These are phyloP conservation scores for Metschnikowia drakensbergensis DNA, from an alignment of 805 yeast species.

Conservation along the genomic window DNA sequence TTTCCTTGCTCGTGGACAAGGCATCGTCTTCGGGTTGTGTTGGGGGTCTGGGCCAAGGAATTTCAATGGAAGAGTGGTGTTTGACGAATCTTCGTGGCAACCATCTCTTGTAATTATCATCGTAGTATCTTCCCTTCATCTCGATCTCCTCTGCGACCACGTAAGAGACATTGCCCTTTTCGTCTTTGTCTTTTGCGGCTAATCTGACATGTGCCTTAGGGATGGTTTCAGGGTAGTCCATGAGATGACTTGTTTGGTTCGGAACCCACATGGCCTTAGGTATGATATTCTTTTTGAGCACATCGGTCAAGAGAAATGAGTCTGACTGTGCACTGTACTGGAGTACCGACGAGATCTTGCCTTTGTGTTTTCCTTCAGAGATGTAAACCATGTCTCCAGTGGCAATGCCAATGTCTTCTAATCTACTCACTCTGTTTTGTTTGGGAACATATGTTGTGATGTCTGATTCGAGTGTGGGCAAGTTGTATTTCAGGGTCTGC, in stretches of 20 bases:
- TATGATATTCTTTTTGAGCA: slow-evolving; percentile 60
- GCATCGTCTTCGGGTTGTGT: slow-evolving; percentile 50
- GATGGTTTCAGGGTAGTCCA: slow-evolving; percentile 63
- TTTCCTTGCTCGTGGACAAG: slow-evolving; percentile 52
- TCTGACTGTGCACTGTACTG: slow-evolving; percentile 59
- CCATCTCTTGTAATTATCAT: slow-evolving; percentile 65
- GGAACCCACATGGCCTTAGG: slow-evolving; percentile 73
- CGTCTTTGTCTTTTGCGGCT: slow-evolving; percentile 73
- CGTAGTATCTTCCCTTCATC: slow-evolving; percentile 68
- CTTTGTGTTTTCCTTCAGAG: slow-evolving; percentile 64
- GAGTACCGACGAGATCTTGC: slow-evolving; percentile 67
- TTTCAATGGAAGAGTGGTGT: slow-evolving; percentile 61
- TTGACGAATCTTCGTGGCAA: slow-evolving; percentile 76
- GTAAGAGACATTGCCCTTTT: slow-evolving; percentile 57
- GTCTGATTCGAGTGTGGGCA: slow-evolving; percentile 34
- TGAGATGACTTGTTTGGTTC: slow-evolving; percentile 67
- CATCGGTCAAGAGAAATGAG: slow-evolving; percentile 62
- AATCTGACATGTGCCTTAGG: slow-evolving; percentile 61
- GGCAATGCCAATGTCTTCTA: slow-evolving; percentile 56
- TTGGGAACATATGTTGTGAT: slow-evolving; percentile 17
- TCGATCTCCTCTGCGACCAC: slow-evolving; percentile 76
- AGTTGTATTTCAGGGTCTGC: slow-evolving; percentile 22
- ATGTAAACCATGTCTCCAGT: slow-evolving; percentile 79
- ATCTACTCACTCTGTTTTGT: slow-evolving; percentile 36
- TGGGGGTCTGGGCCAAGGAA: slow-evolving; percentile 87